Evolutionary conservation across 305 asterid genomes (phyloP).

Genomic region (Fraxinus sp.): DNA sequence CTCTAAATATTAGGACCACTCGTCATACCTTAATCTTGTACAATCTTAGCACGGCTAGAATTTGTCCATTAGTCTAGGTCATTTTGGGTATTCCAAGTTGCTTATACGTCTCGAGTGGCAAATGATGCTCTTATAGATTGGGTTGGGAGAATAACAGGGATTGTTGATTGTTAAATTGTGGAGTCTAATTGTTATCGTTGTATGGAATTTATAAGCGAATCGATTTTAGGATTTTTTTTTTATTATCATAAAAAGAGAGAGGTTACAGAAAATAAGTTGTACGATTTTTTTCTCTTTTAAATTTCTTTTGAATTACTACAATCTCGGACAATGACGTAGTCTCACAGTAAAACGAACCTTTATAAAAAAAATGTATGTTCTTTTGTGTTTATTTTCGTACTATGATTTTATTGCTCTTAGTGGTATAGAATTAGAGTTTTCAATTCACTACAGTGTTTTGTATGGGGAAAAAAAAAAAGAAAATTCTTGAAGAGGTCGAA

Average conservation of each 20-base stretch:
- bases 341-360: not conserved
- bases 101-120: not conserved
- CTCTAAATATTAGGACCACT: not conserved
- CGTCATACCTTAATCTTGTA: not conserved
- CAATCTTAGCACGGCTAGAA: not conserved
- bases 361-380: too few relatives aligned
- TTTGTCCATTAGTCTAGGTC: constrained; percentile 2
- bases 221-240: not conserved
- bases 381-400: not conserved
- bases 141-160: not conserved
- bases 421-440: too few relatives aligned
- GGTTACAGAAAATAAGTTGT: too few relatives aligned
- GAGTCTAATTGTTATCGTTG: not conserved
- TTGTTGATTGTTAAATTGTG: not conserved
- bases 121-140: not conserved
- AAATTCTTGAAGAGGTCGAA: not conserved
- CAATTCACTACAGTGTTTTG: not conserved
- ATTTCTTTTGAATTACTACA: not conserved
- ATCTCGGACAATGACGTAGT: not conserved
- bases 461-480: not conserved
- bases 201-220: too few relatives aligned
- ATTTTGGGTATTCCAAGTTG: not conserved
- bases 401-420: not conserved
- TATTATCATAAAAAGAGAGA: too few relatives aligned
- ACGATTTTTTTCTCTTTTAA: not conserved